Evolutionary conservation across 2,329 filamentous ascomycete species (phyloP), one percentile per base, ranked within the genome.

Genomic region (Didymella pomorum): DNA sequence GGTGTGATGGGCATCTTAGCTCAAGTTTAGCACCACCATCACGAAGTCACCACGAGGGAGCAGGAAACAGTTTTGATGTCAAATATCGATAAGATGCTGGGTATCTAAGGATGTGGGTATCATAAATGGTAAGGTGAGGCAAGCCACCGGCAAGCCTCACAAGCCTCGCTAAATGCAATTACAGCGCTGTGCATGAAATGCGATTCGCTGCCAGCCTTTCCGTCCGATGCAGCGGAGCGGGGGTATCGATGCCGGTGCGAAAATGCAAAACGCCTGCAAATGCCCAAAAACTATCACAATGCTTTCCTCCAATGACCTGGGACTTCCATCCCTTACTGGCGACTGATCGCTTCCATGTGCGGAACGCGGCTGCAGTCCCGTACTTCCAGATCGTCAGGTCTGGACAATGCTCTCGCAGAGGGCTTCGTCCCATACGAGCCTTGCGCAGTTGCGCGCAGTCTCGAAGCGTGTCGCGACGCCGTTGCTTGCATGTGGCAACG

Each of bases 91-190:
- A 58, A 48, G 58, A 39, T 53, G 54, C 52, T 56, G 56, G 56
- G 65, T 69, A 70, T 68, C 67, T 64, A 60, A 66, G 55, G 51
- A 59, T 42, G 55, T 53, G 59, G 72, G 71, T 74, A 74, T 75
- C 71, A 69, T 63, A 68, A 64, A 62, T 58, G 63, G 69, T 63
- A 70, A 70, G 57, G 69, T 56, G 64, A 64, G 65, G 58, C 61
- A 65, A 69, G 70, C 69, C 69, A 71, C 65, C 43, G 56, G 53
- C 56, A 61, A 56, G 58, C 64, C 67, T 65, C 56, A 56, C 51
- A 61, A 64, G 64, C 63, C 60, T 64, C 60, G 61, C 65, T 65
- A 64, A 58, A 65, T 67, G 57, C 56, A 58, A 65, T 67, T 56
- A 58, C 56, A 60, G 54, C 57, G 59, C 63, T 64, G 63, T 66